Evolutionary conservation across 192 early-diverging fungal genomes (phyloP).

Genomic region (Spinellus fusiger): DNA sequence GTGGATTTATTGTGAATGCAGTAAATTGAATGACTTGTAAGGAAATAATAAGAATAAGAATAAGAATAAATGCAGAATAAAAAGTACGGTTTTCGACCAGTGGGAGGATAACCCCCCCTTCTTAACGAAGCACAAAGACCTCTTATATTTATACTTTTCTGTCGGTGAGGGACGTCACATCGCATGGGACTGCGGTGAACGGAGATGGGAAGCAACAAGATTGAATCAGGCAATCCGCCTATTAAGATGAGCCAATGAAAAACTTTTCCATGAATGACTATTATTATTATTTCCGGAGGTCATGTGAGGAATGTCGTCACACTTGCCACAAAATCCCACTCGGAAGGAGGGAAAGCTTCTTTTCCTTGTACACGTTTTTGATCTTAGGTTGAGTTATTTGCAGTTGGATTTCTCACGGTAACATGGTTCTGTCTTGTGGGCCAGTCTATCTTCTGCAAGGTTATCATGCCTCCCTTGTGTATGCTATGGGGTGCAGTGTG

Average conservation of each 20-base stretch:
- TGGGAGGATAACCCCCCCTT: slow-evolving; percentile 5
- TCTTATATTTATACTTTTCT: background rate
- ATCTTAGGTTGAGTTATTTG: slow-evolving; percentile 8
- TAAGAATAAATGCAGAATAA: no score
- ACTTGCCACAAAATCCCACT: no score
- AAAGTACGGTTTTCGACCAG: no score
- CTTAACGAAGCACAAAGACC: background rate
- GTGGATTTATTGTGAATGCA: background rate
- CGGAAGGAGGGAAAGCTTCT: no score
- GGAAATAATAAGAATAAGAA: no score
- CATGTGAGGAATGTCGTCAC: no score
- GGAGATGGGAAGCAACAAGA: no score
- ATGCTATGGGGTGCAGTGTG: background rate
- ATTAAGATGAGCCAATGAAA: background rate
- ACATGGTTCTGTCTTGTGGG: background rate
- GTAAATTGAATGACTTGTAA: background rate
- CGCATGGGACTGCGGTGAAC: no score
- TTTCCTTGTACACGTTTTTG: background rate
- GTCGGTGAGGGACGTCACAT: background rate
- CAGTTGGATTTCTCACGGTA: background rate
- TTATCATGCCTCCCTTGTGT: background rate
- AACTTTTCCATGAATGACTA: background rate
- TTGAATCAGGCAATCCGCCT: background rate
- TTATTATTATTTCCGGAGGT: background rate
- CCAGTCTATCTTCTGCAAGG: background rate